These are phyloP conservation scores for Curvularia verruculosa DNA, from an alignment of 2,329 filamentous ascomycete species.

Conservation along the genomic window DNA sequence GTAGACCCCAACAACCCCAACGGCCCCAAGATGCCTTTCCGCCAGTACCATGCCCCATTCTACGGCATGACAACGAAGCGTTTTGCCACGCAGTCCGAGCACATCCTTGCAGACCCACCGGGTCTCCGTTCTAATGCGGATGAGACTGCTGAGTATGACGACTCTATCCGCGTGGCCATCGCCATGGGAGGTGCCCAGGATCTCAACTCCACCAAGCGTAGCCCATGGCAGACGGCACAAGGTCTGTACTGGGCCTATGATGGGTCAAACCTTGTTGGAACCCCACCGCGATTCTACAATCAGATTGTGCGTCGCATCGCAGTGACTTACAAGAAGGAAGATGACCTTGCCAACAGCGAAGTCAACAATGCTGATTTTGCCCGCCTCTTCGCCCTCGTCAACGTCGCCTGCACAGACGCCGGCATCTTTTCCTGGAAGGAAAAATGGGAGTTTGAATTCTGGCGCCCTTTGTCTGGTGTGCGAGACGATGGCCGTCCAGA, in stretches of 20 bases:
- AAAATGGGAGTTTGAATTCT: constrained; percentile 40
- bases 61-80: constrained; percentile 33
- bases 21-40: constrained; percentile 24
- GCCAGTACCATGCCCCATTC: constrained; percentile 29
- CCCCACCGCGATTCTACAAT: constrained; percentile 23
- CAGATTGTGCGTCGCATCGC: constrained; percentile 34
- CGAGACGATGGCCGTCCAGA: constrained; percentile 24
- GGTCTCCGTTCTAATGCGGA: constrained; percentile 12
- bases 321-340: constrained; percentile 19
- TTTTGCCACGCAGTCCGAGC: constrained; percentile 24
- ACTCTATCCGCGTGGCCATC: constrained; percentile 11
- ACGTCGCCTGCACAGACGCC: constrained; percentile 33
- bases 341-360: constrained; percentile 4
- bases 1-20: constrained; percentile 30
- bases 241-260: constrained; percentile 26
- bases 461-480: constrained; percentile 38
- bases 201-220: constrained; percentile 22
- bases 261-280: constrained; percentile 30
- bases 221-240: constrained; percentile 17
- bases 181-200: constrained; percentile 19
- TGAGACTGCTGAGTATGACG: constrained; percentile 21
- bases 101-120: constrained; percentile 20
- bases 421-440: constrained; percentile 40
- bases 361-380: constrained; percentile 39
- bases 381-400: constrained; percentile 34